Conservation (phyloP, 2,329 filamentous ascomycete genomes). For the Talaromyces piceae region DNA sequence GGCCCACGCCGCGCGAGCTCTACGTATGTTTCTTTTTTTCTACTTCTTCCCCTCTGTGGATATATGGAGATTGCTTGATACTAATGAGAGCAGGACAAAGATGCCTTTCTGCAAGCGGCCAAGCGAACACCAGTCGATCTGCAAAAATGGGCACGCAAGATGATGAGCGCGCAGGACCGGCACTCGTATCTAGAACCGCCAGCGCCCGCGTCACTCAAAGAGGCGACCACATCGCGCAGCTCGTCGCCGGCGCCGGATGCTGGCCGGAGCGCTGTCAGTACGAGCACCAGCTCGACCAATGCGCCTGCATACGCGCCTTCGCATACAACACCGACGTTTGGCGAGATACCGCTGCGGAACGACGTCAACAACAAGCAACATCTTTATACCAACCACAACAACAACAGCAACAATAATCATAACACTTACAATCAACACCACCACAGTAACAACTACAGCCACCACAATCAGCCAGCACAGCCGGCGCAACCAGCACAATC, state of each 20-base stretch:
- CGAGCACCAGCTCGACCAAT: no score
- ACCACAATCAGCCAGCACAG: no score
- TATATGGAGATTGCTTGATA: neutral
- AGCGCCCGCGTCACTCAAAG: constrained; percentile 62
- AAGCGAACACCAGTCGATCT: constrained; percentile 94
- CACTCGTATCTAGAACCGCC: constrained; percentile 88
- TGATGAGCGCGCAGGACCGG: constrained; percentile 93
- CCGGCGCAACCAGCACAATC: no score
- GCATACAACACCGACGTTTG: constrained; percentile 51
- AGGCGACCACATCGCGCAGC: constrained; percentile 7
- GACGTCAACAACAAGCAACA: constrained; percentile 18
- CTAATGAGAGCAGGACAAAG: constrained; percentile 59
- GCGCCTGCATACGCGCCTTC: constrained; percentile 11
- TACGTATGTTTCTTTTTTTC: constrained; percentile 55
- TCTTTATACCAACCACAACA: constrained; percentile 3
- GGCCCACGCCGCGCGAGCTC: constrained; percentile 87
- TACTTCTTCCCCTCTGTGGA: neutral
- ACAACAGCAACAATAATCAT: neutral
- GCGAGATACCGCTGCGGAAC: constrained; percentile 57
- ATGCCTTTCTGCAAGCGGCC: constrained; percentile 90
- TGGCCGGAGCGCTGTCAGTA: no score
- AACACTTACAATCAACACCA: constrained; percentile 10
- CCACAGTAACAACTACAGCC: constrained; percentile 1
- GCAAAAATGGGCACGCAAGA: constrained; percentile 82
- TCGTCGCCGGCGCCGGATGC: constrained; percentile 11